These are phyloP conservation scores for Monosporascus sp. DNA, from an alignment of 2,329 filamentous ascomycete genomes.

Conservation along the genomic window DNA sequence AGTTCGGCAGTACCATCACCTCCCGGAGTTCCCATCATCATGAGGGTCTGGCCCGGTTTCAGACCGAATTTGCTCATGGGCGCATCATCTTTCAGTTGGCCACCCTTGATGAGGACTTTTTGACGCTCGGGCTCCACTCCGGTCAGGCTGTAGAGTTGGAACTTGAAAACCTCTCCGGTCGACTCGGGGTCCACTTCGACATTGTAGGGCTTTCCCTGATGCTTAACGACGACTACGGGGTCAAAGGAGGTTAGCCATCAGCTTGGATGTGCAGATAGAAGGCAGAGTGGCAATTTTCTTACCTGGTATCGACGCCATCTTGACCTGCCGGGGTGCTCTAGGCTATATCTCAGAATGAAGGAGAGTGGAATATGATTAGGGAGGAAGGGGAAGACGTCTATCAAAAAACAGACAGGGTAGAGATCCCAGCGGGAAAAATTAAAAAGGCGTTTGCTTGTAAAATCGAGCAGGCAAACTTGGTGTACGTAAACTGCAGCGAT, in stretches of 20 bases:
- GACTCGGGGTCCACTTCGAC: slow-evolving; percentile 82
- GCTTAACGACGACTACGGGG: slow-evolving; percentile 76
- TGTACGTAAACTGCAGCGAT: neutral
- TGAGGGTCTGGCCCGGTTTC: slow-evolving; percentile 80
- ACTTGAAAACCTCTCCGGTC: slow-evolving; percentile 90
- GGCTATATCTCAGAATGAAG: neutral
- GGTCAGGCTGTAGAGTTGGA: slow-evolving; percentile 90
- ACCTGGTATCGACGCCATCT: slow-evolving; percentile 26
- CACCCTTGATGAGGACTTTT: slow-evolving; percentile 91
- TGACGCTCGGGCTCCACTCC: slow-evolving; percentile 94
- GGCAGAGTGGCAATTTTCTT: slow-evolving; percentile 5
- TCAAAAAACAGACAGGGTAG: no score
- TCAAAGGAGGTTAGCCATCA: slow-evolving; percentile 14
- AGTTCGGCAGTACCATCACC: slow-evolving; percentile 53
- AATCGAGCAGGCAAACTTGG: neutral
- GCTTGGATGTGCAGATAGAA: neutral
- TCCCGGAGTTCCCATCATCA: slow-evolving; percentile 93
- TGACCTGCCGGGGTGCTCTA: slow-evolving; percentile 1
- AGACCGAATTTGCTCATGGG: slow-evolving; percentile 77
- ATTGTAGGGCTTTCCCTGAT: slow-evolving; percentile 92
- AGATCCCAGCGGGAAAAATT: neutral
- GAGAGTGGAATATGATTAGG: neutral
- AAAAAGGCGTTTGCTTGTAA: neutral
- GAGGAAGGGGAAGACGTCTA: neutral
- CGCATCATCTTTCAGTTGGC: slow-evolving; percentile 92